A percentile compares a stretch with the other conserved stretches of the same genome.
These are phyloP conservation scores for Adansonia digitata DNA, from an alignment of 345 rosid species.

Conservation along the genomic window DNA sequence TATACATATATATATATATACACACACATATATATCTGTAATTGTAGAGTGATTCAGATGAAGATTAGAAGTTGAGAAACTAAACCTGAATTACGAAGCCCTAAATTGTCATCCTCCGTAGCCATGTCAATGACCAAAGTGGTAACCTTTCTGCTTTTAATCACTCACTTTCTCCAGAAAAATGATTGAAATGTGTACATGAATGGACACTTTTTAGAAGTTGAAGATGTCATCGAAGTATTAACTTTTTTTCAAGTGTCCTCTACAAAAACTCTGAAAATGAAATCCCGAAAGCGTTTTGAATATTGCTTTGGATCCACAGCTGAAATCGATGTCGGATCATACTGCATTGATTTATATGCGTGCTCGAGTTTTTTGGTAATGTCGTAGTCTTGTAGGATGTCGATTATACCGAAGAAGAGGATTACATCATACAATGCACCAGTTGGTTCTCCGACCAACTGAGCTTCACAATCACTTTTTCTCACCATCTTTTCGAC, in stretches of 20 bases:
- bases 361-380: slow-evolving; percentile 99
- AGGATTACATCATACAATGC: slow-evolving; percentile 66
- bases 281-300: slow-evolving; percentile 82
- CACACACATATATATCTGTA: background rate
- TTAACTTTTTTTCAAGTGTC: slow-evolving; percentile 41
- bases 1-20: too few relatives aligned
- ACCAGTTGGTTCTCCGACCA: slow-evolving; percentile 87
- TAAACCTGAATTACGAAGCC: background rate
- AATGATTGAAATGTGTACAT: slow-evolving; percentile 8
- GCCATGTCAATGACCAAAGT: background rate
- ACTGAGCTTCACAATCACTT: slow-evolving; percentile 56
- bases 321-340: slow-evolving; percentile 92
- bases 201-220: slow-evolving; percentile 14
- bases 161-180: background rate
- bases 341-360: slow-evolving; percentile 92
- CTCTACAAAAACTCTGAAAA: slow-evolving; percentile 75
- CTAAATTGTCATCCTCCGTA: background rate
- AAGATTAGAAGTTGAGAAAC: background rate
- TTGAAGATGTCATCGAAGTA: background rate
- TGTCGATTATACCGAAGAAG: slow-evolving; percentile 88
- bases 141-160: background rate
- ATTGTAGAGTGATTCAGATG: background rate
- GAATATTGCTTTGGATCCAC: slow-evolving; percentile 98
- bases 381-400: slow-evolving; percentile 93
- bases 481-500: slow-evolving; percentile 75